These are phyloP conservation scores for Silene uniflora DNA, from an alignment of 148 eudicot species.

Conservation along the genomic window DNA sequence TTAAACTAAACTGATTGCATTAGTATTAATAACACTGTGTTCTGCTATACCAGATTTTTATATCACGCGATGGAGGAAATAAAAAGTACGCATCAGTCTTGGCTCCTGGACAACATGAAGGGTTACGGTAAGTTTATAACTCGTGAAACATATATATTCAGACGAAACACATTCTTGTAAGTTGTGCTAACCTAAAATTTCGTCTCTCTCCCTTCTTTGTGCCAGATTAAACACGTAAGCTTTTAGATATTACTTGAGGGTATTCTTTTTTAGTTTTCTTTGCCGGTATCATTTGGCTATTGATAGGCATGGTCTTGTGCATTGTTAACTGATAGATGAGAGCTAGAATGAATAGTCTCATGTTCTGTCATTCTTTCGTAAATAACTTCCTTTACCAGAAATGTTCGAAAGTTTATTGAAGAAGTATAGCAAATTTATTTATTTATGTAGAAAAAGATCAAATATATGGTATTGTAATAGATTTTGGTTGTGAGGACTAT, in stretches of 20 bases:
- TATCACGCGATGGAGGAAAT: constrained; percentile 88
- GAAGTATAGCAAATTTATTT: not conserved
- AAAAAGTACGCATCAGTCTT: constrained; percentile 82
- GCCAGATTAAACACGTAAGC: not conserved
- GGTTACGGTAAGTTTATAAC: constrained; percentile 58
- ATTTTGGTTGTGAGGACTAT: not conserved
- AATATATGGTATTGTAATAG: not conserved
- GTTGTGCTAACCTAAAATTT: not conserved
- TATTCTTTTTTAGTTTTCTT: not conserved
- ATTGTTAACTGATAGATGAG: not conserved
- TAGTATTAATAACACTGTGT: not conserved
- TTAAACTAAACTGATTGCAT: not conserved
- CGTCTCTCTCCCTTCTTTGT: not conserved
- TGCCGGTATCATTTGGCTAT: not conserved
- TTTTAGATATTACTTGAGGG: constrained; percentile 1
- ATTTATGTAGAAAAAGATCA: not conserved
- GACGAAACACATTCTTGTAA: not conserved
- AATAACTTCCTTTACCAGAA: too few species aligned
- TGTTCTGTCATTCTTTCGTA: too few species aligned
- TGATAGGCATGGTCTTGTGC: not conserved
- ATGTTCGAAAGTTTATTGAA: not conserved
- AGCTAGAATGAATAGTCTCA: not conserved
- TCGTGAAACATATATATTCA: not conserved
- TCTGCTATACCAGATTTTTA: constrained; percentile 59
- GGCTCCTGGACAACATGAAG: constrained; percentile 94